Evolutionary conservation across 1,284 basidiomycete species (phyloP).

Genomic region (Cryptococcus sp.): DNA sequence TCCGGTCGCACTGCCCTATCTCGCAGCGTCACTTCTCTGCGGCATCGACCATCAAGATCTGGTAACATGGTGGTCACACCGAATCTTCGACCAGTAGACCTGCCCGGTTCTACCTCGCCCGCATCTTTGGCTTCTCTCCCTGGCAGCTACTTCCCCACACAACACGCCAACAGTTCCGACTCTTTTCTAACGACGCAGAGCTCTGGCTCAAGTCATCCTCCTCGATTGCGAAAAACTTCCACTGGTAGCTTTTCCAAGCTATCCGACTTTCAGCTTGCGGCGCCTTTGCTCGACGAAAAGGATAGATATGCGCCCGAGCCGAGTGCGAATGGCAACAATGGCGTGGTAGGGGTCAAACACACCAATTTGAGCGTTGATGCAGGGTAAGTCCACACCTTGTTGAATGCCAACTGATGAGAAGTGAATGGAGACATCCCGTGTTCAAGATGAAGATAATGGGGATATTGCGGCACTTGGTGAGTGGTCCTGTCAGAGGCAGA

Average conservation of each 20-base stretch:
- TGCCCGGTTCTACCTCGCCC: conserved; percentile 21
- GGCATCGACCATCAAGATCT: too few relatives aligned
- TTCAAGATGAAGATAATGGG: conserved; percentile 52
- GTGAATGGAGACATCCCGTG: conserved; percentile 50
- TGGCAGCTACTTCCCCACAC: background rate
- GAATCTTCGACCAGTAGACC: conserved; percentile 17
- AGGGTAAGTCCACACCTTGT: conserved; percentile 61
- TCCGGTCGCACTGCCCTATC: too few relatives aligned
- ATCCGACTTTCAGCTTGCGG: conserved; percentile 44
- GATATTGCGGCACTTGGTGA: conserved; percentile 41
- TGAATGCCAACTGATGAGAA: conserved; percentile 8
- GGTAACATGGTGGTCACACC: conserved; percentile 29
- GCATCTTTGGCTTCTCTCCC: conserved; percentile 15
- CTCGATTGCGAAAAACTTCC: conserved; percentile 36
- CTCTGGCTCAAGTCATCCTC: conserved; percentile 9
- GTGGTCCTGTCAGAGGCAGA: conserved; percentile 11
- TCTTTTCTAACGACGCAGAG: conserved; percentile 13
- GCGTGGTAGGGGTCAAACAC: conserved; percentile 68
- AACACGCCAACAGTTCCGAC: conserved; percentile 11
- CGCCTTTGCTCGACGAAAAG: conserved; percentile 18
- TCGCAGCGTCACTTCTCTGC: too few relatives aligned
- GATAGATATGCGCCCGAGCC: conserved; percentile 20
- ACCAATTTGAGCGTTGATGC: conserved; percentile 65
- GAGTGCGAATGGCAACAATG: conserved; percentile 26
- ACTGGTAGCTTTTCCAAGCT: conserved; percentile 49